These are phyloP conservation scores for Penicillium soppii DNA, from an alignment of 495 filamentous ascomycete species.

Conservation along the genomic window DNA sequence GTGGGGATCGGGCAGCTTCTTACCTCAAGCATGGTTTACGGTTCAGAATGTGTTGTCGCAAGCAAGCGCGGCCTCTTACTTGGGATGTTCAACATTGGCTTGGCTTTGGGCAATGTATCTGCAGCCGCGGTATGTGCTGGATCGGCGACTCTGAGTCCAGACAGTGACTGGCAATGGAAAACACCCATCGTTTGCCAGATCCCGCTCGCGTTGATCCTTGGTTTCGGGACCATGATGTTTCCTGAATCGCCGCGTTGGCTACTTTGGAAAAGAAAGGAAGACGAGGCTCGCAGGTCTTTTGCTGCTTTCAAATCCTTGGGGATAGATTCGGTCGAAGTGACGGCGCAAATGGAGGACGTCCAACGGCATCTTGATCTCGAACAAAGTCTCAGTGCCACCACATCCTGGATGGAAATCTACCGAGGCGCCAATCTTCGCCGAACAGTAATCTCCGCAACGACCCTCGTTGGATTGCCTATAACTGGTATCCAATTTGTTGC, in stretches of 20 bases:
- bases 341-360: not conserved
- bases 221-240: conserved; percentile 2
- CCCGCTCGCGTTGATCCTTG: conserved; percentile 2
- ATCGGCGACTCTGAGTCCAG: not conserved
- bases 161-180: conserved; percentile 8
- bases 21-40: conserved; percentile 3
- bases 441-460: not conserved
- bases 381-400: not conserved
- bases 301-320: not conserved
- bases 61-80: conserved; percentile 7
- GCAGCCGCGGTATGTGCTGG: conserved; percentile 5
- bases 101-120: not conserved
- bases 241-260: conserved; percentile 12
- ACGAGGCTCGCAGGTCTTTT: not conserved
- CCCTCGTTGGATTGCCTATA: conserved; percentile 3
- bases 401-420: conserved; percentile 5
- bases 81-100: conserved; percentile 6
- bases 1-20: conserved; percentile 8
- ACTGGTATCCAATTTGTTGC: conserved; percentile 6
- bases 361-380: conserved; percentile 9
- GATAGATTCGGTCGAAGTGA: not conserved
- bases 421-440: not conserved
- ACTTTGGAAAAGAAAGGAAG: conserved; percentile 2
- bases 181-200: conserved; percentile 11
- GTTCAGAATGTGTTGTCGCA: conserved; percentile 2